Base-by-base conservation (phyloP, 2,329 filamentous ascomycete genomes). In the Corinectria fuckeliana region DNA sequence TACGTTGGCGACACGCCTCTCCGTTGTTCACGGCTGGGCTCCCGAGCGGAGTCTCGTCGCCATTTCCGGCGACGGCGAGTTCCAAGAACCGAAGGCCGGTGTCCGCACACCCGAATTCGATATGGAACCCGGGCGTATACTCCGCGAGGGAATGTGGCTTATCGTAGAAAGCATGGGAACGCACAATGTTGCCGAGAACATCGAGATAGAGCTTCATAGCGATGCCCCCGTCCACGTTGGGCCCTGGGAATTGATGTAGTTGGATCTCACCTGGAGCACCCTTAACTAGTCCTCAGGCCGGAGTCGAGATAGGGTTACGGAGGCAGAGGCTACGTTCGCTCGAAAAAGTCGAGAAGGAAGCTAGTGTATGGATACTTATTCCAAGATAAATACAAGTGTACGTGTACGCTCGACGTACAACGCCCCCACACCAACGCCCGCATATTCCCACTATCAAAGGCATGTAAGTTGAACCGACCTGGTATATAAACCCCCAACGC, bases 121-220 rank as follows among this genome's bases (percentile, higher is more conserved):
- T 75, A 77, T 97, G 39, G 86, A 88, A 42, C 90, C 91, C 0
- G 82, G 79, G n/a, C 76, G 84, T 63, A 78, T 81, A 57, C 76
- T 76, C 26, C 76, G 76, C 9, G 83, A 84, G 18, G 88, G 88
- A 16, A 74, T 93, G 57, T 96, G 91, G 90, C 80, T 97, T 52
- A 89, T 97, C 5, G 79, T 97, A 39, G 93, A 97, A 76, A 84
- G 90, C 64, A 84, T 94, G 69, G 90, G 88, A n/a, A 84, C 83
- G 10, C 80, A 72, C 21, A 69, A 71, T 21, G 68, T 67, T 3
- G 64, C 70, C 2, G 74, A 77, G 21, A 75, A 79, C 56, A 83
- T 91, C 7, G 76, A 79, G 39, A 78, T 85, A 2, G 86, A 83
- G 64, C 67, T 86, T 7, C 74, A 83, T 16, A 84, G 81, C 55